Base-by-base conservation (phyloP, 257 asterid genomes). In the Solanum commersonii region DNA sequence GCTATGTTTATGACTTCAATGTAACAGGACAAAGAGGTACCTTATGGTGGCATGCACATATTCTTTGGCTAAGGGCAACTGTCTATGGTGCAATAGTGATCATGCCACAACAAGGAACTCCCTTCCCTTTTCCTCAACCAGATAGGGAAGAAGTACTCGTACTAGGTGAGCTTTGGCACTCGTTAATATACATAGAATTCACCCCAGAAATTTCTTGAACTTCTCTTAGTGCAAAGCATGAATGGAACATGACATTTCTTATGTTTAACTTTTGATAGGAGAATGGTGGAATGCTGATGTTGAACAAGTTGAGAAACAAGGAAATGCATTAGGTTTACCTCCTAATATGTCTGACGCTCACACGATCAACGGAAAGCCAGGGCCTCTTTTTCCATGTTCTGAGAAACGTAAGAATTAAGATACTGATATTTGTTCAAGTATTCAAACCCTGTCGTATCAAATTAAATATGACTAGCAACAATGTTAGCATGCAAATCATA, bases 21-120 rank as follows among this genome's bases (percentile, higher is more conserved):
- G 87, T 86, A 88, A 92, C 93, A 79, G 93, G 88, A 83, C 96
- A 87, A 90, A 88, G 88, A 92, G 95, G 90, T 89, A 95, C 91
- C 5, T 84, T 91, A 3, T 91, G 93, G 93, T 91, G 93, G 93
- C 93, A 91, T 67, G 93, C 93, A 81, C 98, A 93, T 16, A 91
- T 94, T 33, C 90, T 93, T 40, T 95, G 96, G 96, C 93, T 95
- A 10, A 93, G 96, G 87, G 96, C 96, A 27, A 94, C 95, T 4
- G 95, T 95, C 12, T 90, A 95, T 87, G 97, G 98, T 70, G 95
- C 96, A 35, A 90, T 95, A 87, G 95, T 95, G 2, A 93, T 94
- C 13, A 70, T 90, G 94, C 97, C 96, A 7, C 85, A 91, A 88
- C 92, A 88, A 86, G 96, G 96, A 85, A 87, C 87, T 15, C 92